These are phyloP conservation scores for Viola odorata DNA, from an alignment of 345 rosid species.

Conservation along the genomic window DNA sequence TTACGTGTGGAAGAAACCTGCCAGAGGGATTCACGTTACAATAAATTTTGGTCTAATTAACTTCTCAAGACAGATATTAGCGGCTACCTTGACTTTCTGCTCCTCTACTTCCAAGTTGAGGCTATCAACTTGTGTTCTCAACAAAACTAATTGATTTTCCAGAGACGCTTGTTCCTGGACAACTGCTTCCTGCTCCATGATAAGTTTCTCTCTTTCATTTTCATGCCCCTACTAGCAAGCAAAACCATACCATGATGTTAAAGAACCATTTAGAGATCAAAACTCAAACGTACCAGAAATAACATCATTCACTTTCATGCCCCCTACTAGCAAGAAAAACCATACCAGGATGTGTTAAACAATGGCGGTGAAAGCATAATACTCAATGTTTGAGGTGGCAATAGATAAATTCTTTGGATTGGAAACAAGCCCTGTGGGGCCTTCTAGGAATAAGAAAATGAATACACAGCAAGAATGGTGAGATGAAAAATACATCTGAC, in stretches of 20 bases:
- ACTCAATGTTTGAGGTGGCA: too few relatives aligned
- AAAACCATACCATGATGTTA: slow-evolving; percentile 10
- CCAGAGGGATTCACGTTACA: slow-evolving; percentile 20
- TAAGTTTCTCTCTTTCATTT: slow-evolving; percentile 70
- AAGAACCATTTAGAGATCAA: slow-evolving; percentile 3
- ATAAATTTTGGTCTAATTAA: slow-evolving; percentile 5
- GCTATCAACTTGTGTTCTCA: slow-evolving; percentile 51
- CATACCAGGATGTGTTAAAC: too few relatives aligned
- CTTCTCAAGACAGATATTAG: slow-evolving; percentile 8
- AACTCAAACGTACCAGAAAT: too few relatives aligned
- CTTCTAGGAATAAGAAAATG: too few relatives aligned
- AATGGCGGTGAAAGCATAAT: too few relatives aligned
- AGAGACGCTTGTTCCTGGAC: slow-evolving; percentile 52
- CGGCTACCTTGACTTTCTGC: slow-evolving; percentile 63
- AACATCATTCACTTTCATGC: too few relatives aligned
- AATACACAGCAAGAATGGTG: too few relatives aligned
- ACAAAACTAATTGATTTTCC: slow-evolving; percentile 66
- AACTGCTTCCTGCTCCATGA: slow-evolving; percentile 85
- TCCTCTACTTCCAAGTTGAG: slow-evolving; percentile 62
- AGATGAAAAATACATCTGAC: too few relatives aligned
- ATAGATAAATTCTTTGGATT: too few relatives aligned
- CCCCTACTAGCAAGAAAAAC: too few relatives aligned
- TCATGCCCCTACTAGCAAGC: slow-evolving; percentile 48
- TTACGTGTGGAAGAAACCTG: slow-evolving; percentile 59
- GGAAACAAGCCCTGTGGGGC: too few relatives aligned